Evolutionary conservation across 2,329 filamentous ascomycete genomes (phyloP).

Genomic region (Cladosporium sp.): DNA sequence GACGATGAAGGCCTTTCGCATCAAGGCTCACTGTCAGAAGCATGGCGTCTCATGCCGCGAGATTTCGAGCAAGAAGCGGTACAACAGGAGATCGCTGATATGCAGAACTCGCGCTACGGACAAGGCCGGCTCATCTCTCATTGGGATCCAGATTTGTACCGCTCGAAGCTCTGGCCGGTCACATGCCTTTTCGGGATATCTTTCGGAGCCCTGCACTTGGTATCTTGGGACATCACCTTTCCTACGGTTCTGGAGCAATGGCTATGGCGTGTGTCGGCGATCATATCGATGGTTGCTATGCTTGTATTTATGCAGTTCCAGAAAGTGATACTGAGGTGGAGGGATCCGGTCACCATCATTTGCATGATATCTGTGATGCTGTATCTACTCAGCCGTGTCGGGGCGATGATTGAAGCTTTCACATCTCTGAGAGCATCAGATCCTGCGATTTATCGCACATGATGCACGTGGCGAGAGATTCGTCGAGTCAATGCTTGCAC

Average conservation of each 20-base stretch:
- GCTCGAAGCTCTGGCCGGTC: conserved; percentile 23
- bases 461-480: too few relatives aligned
- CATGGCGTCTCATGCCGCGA: conserved; percentile 31
- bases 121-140: conserved; percentile 16
- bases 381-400: conserved; percentile 3
- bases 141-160: conserved; percentile 26
- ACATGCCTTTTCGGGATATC: conserved; percentile 20
- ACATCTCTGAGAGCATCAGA: conserved; percentile 2
- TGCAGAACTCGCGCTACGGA: not conserved
- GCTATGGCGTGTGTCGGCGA: conserved; percentile 29
- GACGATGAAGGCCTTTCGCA: conserved; percentile 25
- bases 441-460: not conserved
- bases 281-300: conserved; percentile 27
- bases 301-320: conserved; percentile 14
- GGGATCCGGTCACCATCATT: not conserved
- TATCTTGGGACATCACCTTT: conserved; percentile 30
- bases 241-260: conserved; percentile 28
- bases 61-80: conserved; percentile 30
- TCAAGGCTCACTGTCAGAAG: conserved; percentile 24
- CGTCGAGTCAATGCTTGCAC: too few relatives aligned
- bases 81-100: conserved; percentile 14
- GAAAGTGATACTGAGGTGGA: conserved; percentile 9
- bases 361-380: not conserved
- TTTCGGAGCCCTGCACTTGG: conserved; percentile 31
- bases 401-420: conserved; percentile 2